Conservation (phyloP, 331 rosid genomes). For the Quercus phellos region DNA sequence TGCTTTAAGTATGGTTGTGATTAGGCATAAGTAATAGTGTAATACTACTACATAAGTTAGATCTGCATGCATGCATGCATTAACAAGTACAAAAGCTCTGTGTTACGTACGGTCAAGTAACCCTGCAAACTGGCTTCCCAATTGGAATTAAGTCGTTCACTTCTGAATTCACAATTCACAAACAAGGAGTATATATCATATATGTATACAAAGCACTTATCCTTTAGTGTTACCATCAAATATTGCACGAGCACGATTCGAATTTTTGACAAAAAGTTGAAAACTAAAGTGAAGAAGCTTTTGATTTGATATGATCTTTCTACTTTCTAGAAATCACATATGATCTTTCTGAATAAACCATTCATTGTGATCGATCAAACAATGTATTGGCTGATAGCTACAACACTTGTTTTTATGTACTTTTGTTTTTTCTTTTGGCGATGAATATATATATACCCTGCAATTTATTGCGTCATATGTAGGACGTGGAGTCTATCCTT, state of each 20-base stretch:
- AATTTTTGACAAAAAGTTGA: constrained; percentile 3
- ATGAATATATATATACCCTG: too few species aligned
- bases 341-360: neutral
- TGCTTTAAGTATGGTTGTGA: too few species aligned
- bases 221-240: constrained; percentile 12
- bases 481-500: too few species aligned
- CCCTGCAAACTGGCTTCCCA: constrained; percentile 19
- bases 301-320: constrained; percentile 18
- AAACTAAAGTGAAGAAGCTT: constrained; percentile 29
- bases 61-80: neutral
- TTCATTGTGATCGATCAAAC: neutral
- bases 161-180: constrained; percentile 10
- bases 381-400: neutral
- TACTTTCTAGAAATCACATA: constrained; percentile 9
- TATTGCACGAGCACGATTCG: constrained; percentile 24
- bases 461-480: too few species aligned
- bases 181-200: neutral
- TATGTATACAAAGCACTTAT: neutral
- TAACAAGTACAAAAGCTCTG: constrained; percentile 17
- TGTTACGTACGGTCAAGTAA: constrained; percentile 19
- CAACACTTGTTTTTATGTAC: neutral
- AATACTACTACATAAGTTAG: too few species aligned
- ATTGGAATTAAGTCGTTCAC: neutral
- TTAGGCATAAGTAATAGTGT: neutral
- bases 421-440: too few species aligned